phyloP scores from a whole-genome alignment of 2,329 filamentous ascomycete genomes.

The Shiraia sp. region DNA sequence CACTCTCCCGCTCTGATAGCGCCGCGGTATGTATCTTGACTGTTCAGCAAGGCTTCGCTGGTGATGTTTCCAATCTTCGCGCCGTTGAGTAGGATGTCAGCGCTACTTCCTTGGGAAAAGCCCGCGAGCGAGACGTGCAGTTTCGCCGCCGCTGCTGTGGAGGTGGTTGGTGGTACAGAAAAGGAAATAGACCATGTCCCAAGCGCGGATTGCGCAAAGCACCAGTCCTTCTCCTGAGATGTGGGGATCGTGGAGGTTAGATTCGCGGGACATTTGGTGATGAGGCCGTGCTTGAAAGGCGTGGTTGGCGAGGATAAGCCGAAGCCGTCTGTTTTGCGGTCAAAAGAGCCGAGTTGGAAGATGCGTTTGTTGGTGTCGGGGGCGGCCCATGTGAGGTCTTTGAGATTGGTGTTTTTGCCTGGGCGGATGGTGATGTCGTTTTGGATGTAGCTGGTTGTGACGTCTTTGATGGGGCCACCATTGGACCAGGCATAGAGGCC shows the following conservation, averaged over 20 bases:
- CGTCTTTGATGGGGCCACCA: conserved; percentile 50
- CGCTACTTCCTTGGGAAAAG: conserved; percentile 49
- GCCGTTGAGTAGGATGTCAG: conserved; percentile 49
- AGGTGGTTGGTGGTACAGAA: conserved; percentile 31
- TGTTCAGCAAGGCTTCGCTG: conserved; percentile 42
- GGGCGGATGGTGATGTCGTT: conserved; percentile 48
- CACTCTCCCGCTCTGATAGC: conserved; percentile 54
- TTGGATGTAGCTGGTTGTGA: conserved; percentile 50
- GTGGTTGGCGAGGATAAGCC: conserved; percentile 46
- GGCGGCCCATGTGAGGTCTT: conserved; percentile 48
- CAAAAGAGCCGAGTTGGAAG: conserved; percentile 56
- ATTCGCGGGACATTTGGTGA: conserved; percentile 51
- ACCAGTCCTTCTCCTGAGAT: conserved; percentile 49
- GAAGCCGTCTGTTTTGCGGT: conserved; percentile 53
- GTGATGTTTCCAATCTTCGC: conserved; percentile 48
- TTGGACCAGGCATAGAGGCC: conserved; percentile 57
- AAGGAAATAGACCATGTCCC: conserved; percentile 42
- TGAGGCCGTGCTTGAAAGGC: conserved; percentile 52
- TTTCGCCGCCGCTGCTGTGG: conserved; percentile 29
- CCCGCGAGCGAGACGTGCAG: conserved; percentile 52
- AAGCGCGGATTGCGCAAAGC: conserved; percentile 50
- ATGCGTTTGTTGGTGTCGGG: conserved; percentile 45
- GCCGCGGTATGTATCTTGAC: conserved; percentile 54
- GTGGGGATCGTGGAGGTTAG: conserved; percentile 51
- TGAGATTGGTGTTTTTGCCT: conserved; percentile 43